A percentile compares a stretch with the other conserved stretches of the same genome.
These are phyloP conservation scores for Penicillium concentricum DNA, from an alignment of 2,329 filamentous ascomycete species.

Conservation along the genomic window DNA sequence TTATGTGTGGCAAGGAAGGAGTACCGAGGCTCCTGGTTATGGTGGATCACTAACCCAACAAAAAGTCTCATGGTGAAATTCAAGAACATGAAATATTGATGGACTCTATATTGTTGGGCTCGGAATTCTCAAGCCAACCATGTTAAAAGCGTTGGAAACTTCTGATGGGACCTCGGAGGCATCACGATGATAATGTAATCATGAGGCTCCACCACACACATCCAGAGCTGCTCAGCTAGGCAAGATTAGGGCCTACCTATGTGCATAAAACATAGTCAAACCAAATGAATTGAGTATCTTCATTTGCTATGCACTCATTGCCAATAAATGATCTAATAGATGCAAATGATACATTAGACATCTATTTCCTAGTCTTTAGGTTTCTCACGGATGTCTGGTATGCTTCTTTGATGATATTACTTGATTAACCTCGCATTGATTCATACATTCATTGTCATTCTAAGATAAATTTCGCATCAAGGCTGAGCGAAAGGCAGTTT, in stretches of 20 bases:
- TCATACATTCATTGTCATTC: neutral
- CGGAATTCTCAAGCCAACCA: neutral
- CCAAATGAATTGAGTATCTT: neutral
- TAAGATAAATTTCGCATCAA: neutral
- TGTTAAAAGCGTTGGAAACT: neutral
- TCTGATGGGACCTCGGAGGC: neutral
- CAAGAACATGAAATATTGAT: neutral
- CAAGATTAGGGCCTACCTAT: neutral
- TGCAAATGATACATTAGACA: neutral
- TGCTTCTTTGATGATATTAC: too few relatives aligned
- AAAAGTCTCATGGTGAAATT: neutral
- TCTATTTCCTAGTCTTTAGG: too few relatives aligned
- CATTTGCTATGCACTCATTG: neutral
- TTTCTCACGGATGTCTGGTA: neutral
- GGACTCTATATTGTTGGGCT: neutral
- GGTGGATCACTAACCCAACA: neutral
- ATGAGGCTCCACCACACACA: neutral
- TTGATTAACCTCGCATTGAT: too few relatives aligned
- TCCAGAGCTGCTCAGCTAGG: too few relatives aligned
- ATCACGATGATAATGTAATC: slow-evolving; percentile 1
- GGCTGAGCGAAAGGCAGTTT: neutral
- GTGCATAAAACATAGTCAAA: too few relatives aligned
- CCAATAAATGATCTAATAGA: neutral
- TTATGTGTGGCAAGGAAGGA: neutral
- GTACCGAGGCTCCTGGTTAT: neutral